Conservation (phyloP, 768 basidiomycete genomes). For the Collybiopsis luxurians region DNA sequence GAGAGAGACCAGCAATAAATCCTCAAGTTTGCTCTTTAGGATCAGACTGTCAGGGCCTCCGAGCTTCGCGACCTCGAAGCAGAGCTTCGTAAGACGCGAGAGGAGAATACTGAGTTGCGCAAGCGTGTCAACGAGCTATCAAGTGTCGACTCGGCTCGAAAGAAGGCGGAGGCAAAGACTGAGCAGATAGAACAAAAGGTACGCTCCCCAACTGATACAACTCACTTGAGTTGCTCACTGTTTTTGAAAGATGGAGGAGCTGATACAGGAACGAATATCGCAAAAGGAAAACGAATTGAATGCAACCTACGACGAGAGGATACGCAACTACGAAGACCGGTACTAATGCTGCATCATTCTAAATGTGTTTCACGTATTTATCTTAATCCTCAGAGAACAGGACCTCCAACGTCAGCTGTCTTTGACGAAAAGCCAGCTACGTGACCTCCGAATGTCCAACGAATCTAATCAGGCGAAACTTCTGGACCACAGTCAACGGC, state of each 20-base stretch:
- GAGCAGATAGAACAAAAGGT: slow-evolving; percentile 87
- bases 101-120: slow-evolving; percentile 82
- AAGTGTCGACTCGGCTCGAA: slow-evolving; percentile 64
- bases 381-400: slow-evolving; percentile 74
- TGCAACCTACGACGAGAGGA: slow-evolving; percentile 93
- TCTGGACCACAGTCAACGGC: slow-evolving; percentile 85
- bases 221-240: too few relatives aligned
- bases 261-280: slow-evolving; percentile 84
- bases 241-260: slow-evolving; percentile 81
- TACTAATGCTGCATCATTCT: too few relatives aligned
- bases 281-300: slow-evolving; percentile 97
- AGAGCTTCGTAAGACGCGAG: slow-evolving; percentile 69
- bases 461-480: slow-evolving; percentile 93
- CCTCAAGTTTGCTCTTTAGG: slow-evolving; percentile 40
- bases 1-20: background rate
- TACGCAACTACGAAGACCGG: slow-evolving; percentile 97
- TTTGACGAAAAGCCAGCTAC: slow-evolving; percentile 84
- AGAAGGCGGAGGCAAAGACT: slow-evolving; percentile 68
- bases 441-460: slow-evolving; percentile 86
- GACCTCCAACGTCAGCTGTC: slow-evolving; percentile 90
- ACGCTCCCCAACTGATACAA: too few relatives aligned
- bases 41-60: slow-evolving; percentile 88
- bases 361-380: too few relatives aligned
- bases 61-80: slow-evolving; percentile 76
- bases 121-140: slow-evolving; percentile 65